phyloP scores from a whole-genome alignment of 2,329 filamentous ascomycete genomes.

The Claviceps fusiformis region DNA sequence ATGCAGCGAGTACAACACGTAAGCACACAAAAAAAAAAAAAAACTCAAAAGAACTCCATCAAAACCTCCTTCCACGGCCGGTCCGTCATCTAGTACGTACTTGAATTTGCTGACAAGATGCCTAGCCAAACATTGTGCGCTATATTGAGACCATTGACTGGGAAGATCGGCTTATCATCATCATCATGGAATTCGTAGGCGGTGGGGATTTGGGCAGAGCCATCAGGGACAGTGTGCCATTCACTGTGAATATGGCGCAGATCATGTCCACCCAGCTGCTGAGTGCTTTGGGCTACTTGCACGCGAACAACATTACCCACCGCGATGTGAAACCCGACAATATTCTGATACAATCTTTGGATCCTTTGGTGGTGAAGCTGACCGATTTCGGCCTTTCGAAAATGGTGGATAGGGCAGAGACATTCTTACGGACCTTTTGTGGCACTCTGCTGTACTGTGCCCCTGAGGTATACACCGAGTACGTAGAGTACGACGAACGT shows the following conservation, averaged over 20 bases:
- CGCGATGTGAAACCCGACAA: conserved; percentile 99
- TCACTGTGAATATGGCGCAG: conserved; percentile 57
- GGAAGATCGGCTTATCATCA: conserved; percentile 73
- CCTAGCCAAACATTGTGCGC: conserved; percentile 71
- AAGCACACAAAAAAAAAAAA: conserved; percentile 21
- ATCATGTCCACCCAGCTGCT: conserved; percentile 64
- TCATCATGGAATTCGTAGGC: conserved; percentile 88
- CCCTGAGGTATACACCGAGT: conserved; percentile 83
- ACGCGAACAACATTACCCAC: conserved; percentile 81
- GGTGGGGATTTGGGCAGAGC: conserved; percentile 71
- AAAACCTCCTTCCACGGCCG: neutral
- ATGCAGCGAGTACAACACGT: conserved; percentile 79
- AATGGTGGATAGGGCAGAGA: conserved; percentile 78
- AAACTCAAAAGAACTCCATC: neutral
- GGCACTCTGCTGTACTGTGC: conserved; percentile 93
- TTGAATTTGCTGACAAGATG: neutral
- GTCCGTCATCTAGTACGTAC: neutral
- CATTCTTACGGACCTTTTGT: conserved; percentile 91
- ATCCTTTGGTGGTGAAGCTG: conserved; percentile 73
- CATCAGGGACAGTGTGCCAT: conserved; percentile 44
- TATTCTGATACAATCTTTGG: conserved; percentile 63
- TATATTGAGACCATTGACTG: conserved; percentile 84
- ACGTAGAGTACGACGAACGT: conserved; percentile 53
- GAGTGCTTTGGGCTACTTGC: conserved; percentile 73
- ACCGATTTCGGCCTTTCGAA: conserved; percentile 97